Percentiles rank a stretch among this genome's conserved stretches.
Conservation (phyloP, 768 basidiomycete species). For the Pleurotus giganteus region DNA sequence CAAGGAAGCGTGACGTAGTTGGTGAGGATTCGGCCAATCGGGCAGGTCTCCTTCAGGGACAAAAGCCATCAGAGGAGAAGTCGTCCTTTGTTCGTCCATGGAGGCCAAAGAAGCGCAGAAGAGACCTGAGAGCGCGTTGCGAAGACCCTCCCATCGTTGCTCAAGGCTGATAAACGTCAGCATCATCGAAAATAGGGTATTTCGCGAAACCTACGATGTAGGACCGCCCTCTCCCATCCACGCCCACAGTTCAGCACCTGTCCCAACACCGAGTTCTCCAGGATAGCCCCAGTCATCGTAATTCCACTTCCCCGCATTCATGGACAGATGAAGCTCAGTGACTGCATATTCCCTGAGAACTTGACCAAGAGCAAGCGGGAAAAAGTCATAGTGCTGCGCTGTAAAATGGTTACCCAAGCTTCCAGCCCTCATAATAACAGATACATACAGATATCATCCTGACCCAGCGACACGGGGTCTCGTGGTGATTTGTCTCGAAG, state of each 20-base stretch:
- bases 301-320: constrained; percentile 93
- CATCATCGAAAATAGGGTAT: not conserved
- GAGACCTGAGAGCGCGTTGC: constrained; percentile 87
- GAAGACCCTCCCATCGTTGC: constrained; percentile 78
- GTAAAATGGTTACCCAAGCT: not conserved
- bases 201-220: constrained; percentile 40
- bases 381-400: constrained; percentile 87
- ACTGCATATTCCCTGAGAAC: constrained; percentile 84
- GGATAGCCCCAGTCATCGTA: constrained; percentile 84
- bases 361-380: constrained; percentile 85
- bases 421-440: not conserved
- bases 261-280: constrained; percentile 69
- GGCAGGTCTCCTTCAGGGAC: constrained; percentile 59
- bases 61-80: constrained; percentile 60
- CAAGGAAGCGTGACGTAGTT: constrained; percentile 71
- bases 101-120: constrained; percentile 92
- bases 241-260: constrained; percentile 88
- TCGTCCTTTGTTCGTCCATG: constrained; percentile 73
- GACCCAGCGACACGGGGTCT: constrained; percentile 47
- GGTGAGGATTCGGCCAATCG: constrained; percentile 42
- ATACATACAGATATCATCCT: constrained; percentile 48
- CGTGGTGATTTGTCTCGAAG: constrained; percentile 53
- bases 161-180: constrained; percentile 49
- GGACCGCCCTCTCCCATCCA: constrained; percentile 77
- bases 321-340: constrained; percentile 82